Percentiles rank a stretch among this genome's conserved stretches.
These are phyloP conservation scores for Ampelomyces quisqualis DNA, from an alignment of 2,329 filamentous ascomycete genomes.

Conservation along the genomic window DNA sequence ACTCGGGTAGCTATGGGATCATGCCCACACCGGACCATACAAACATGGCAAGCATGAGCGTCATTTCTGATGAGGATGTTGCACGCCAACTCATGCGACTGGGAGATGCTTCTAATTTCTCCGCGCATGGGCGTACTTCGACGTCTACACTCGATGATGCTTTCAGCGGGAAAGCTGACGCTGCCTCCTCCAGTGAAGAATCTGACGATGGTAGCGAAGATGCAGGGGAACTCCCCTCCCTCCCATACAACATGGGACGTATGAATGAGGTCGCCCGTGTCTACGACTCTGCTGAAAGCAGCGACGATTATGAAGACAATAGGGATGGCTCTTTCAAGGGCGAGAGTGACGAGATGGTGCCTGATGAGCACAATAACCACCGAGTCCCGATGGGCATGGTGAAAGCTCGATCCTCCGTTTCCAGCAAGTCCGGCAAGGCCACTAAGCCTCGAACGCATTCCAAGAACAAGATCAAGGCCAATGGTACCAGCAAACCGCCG, in stretches of 20 bases:
- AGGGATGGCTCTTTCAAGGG: conserved; percentile 56
- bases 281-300: conserved; percentile 55
- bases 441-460: conserved; percentile 46
- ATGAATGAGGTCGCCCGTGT: conserved; percentile 44
- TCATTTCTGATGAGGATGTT: conserved; percentile 97
- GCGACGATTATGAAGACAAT: conserved; percentile 59
- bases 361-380: conserved; percentile 38
- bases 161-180: conserved; percentile 85
- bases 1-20: conserved; percentile 56
- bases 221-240: conserved; percentile 47
- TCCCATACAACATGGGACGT: conserved; percentile 31
- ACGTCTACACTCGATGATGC: conserved; percentile 92
- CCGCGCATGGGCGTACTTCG: conserved; percentile 80
- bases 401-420: conserved; percentile 42
- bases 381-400: conserved; percentile 47
- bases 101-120: conserved; percentile 90
- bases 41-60: conserved; percentile 78
- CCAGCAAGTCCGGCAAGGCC: conserved; percentile 45
- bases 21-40: conserved; percentile 85
- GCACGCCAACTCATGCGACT: conserved; percentile 95
- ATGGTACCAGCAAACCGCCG: conserved; percentile 45
- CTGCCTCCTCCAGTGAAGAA: conserved; percentile 48
- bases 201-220: conserved; percentile 75
- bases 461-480: conserved; percentile 55
- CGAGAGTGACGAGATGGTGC: conserved; percentile 52